phyloP scores from a whole-genome alignment of 768 basidiomycete genomes.

The Agrocybe chaxingu region DNA sequence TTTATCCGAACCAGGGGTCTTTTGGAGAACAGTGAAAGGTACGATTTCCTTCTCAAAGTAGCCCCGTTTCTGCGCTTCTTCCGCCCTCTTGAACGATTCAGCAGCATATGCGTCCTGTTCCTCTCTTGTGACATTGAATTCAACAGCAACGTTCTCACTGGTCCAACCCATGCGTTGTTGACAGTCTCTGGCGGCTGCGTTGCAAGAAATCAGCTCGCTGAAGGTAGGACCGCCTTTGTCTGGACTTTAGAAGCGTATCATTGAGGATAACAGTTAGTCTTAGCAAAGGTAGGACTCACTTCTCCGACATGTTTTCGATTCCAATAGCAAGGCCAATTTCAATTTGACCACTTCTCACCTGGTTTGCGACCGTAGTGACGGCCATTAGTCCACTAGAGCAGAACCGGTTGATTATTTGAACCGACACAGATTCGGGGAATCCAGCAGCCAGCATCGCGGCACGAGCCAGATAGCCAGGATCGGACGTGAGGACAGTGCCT shows the following conservation, averaged over 20 bases:
- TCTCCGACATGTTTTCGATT: constrained; percentile 84
- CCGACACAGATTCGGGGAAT: constrained; percentile 71
- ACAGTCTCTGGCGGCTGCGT: constrained; percentile 58
- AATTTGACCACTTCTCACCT: constrained; percentile 75
- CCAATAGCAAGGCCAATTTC: constrained; percentile 79
- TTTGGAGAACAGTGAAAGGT: constrained; percentile 65
- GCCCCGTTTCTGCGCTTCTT: constrained; percentile 66
- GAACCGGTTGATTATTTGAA: constrained; percentile 75
- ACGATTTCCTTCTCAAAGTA: constrained; percentile 70
- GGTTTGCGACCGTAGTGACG: constrained; percentile 70
- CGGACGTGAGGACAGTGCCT: constrained; percentile 69
- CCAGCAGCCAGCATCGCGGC: constrained; percentile 78
- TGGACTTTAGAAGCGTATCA: constrained; percentile 39
- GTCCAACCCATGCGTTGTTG: constrained; percentile 86
- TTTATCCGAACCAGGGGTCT: constrained; percentile 52
- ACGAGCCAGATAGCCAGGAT: constrained; percentile 67
- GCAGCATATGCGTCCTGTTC: constrained; percentile 78
- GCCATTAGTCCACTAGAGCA: constrained; percentile 90
- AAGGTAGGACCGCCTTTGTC: constrained; percentile 59
- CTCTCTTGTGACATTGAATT: constrained; percentile 68
- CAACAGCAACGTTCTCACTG: constrained; percentile 78
- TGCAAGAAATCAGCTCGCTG: constrained; percentile 58
- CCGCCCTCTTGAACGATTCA: constrained; percentile 74
- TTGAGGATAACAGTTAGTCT: background rate
- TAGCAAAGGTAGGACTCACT: constrained; percentile 35